phyloP scores from a whole-genome alignment of 768 basidiomycete species.

The Lentinula sp. region DNA sequence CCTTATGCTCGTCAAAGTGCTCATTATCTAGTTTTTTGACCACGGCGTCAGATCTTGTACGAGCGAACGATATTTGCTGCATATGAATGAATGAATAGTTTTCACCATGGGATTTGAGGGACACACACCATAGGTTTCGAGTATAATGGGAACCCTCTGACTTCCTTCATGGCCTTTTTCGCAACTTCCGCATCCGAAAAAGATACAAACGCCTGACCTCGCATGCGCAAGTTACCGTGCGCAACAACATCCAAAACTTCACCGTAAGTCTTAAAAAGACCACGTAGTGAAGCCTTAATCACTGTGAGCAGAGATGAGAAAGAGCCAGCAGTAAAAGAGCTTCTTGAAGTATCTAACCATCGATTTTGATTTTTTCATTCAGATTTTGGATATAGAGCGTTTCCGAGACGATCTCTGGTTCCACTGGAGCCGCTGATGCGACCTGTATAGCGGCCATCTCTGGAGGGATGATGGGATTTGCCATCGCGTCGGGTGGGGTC shows the following conservation, averaged over 20 bases:
- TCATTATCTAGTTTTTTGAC: constrained; percentile 69
- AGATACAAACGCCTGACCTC: constrained; percentile 97
- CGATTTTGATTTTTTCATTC: constrained; percentile 89
- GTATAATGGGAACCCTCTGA: constrained; percentile 90
- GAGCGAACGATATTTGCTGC: constrained; percentile 94
- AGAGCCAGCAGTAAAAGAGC: too few species aligned
- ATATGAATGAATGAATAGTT: constrained; percentile 1
- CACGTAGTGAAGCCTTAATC: constrained; percentile 80
- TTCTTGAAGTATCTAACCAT: constrained; percentile 22
- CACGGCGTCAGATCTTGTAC: constrained; percentile 83
- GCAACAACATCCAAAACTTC: constrained; percentile 94
- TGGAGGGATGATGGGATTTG: constrained; percentile 10
- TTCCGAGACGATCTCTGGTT: constrained; percentile 57
- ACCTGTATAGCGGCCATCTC: background rate
- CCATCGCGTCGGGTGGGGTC: constrained; percentile 17
- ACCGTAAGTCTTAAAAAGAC: constrained; percentile 91
- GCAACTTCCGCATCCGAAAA: constrained; percentile 82
- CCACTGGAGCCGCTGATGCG: constrained; percentile 13
- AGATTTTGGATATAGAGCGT: constrained; percentile 95
- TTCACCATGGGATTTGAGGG: background rate
- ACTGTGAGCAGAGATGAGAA: constrained; percentile 35
- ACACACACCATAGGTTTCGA: constrained; percentile 87
- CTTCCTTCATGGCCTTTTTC: constrained; percentile 85
- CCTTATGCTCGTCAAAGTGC: constrained; percentile 71
- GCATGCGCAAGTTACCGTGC: constrained; percentile 92